Evolutionary conservation across 306 rosid genomes (phyloP).

Genomic region (Quercus wislizeni): DNA sequence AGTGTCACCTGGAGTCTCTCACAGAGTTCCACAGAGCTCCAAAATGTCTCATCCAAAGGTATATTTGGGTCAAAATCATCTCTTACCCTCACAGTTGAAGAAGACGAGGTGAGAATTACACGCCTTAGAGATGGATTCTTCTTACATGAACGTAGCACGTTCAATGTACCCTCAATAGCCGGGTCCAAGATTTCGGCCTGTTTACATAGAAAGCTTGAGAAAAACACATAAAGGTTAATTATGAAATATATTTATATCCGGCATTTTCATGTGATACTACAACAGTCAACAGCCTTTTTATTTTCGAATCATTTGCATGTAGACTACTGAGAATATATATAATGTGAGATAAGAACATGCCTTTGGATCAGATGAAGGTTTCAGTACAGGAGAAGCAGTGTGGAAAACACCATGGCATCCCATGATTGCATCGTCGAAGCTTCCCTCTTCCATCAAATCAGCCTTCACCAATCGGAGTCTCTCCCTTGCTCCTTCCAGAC

Average conservation of each 20-base stretch:
- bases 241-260: too few species aligned
- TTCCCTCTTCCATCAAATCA: conserved; percentile 64
- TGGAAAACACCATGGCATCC: conserved; percentile 91
- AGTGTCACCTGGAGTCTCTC: conserved; percentile 51
- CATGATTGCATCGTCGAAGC: conserved; percentile 73
- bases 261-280: too few species aligned
- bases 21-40: conserved; percentile 67
- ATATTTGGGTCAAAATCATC: conserved; percentile 52
- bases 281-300: too few species aligned
- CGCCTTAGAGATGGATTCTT: conserved; percentile 56
- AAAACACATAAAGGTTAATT: neutral
- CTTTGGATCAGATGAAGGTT: conserved; percentile 63
- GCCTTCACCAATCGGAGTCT: conserved; percentile 70
- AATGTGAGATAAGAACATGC: conserved; percentile 19
- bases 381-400: conserved; percentile 83
- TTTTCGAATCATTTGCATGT: too few species aligned
- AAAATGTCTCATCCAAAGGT: conserved; percentile 68
- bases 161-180: conserved; percentile 69
- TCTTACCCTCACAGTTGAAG: conserved; percentile 66
- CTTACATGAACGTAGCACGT: conserved; percentile 68
- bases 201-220: neutral
- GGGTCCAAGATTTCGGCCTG: conserved; percentile 71
- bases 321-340: too few species aligned
- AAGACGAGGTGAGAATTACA: conserved; percentile 82
- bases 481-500: conserved; percentile 78